Evolutionary conservation across 2,329 filamentous ascomycete genomes (phyloP).

Genomic region (Fusarium globosum): DNA sequence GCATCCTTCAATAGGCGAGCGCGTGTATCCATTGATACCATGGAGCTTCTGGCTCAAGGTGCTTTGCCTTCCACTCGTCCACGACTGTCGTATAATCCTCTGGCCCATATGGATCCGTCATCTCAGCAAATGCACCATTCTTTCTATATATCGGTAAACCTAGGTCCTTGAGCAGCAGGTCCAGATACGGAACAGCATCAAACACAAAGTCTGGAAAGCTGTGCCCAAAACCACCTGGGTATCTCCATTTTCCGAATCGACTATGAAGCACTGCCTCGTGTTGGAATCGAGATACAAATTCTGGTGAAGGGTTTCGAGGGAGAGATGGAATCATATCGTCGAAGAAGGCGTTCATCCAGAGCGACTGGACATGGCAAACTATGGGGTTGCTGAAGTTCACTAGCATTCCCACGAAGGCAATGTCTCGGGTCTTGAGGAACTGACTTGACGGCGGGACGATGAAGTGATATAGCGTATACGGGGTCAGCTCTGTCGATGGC

Average conservation of each 20-base stretch:
- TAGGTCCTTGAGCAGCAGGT: slow-evolving; percentile 74
- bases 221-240: slow-evolving; percentile 72
- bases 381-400: slow-evolving; percentile 57
- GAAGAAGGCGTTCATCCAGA: slow-evolving; percentile 76
- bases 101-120: slow-evolving; percentile 67
- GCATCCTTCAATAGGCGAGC: not conserved
- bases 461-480: slow-evolving; percentile 59
- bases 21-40: not conserved
- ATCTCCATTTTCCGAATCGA: slow-evolving; percentile 77
- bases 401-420: slow-evolving; percentile 59
- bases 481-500: slow-evolving; percentile 39
- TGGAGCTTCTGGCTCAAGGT: not conserved
- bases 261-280: slow-evolving; percentile 72
- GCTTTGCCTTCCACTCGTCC: slow-evolving; percentile 59
- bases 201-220: slow-evolving; percentile 78
- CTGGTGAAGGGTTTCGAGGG: slow-evolving; percentile 26
- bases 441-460: slow-evolving; percentile 55
- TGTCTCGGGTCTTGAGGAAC: slow-evolving; percentile 51
- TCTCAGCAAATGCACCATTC: slow-evolving; percentile 61
- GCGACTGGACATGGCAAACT: slow-evolving; percentile 60
- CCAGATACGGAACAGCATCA: slow-evolving; percentile 79
- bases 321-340: slow-evolving; percentile 43
- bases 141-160: slow-evolving; percentile 69
- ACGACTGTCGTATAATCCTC: slow-evolving; percentile 67
- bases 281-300: slow-evolving; percentile 55